Evolutionary conservation across 192 early-diverging fungal genomes (phyloP).

Genomic region (Coemansia sp.): DNA sequence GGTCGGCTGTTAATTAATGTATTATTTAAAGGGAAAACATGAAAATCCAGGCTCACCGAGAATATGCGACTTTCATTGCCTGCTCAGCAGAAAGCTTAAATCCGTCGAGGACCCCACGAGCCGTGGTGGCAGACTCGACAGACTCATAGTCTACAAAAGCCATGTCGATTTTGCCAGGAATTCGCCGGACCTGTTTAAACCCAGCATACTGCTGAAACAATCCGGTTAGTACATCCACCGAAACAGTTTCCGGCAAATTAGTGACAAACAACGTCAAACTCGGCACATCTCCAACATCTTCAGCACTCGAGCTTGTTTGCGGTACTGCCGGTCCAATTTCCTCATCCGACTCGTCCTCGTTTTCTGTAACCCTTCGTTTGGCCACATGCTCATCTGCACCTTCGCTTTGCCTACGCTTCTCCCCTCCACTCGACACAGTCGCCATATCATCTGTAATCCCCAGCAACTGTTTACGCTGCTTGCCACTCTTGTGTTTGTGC

Average conservation of each 20-base stretch:
- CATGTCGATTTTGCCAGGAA: conserved; percentile 35
- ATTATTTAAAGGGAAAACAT: not conserved
- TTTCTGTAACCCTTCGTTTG: conserved; percentile 11
- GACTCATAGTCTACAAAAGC: conserved; percentile 52
- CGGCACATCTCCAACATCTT: conserved; percentile 4
- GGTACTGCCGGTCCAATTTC: conserved; percentile 38
- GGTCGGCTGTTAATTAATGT: not conserved
- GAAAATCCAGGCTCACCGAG: conserved; percentile 16
- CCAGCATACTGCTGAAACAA: conserved; percentile 53
- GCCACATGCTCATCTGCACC: conserved; percentile 12
- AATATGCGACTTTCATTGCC: conserved; percentile 44
- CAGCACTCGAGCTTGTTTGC: not conserved
- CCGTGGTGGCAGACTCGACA: conserved; percentile 30
- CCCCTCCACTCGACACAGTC: conserved; percentile 9
- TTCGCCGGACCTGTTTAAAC: conserved; percentile 40
- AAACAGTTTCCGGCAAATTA: conserved; percentile 35
- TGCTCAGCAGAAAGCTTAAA: conserved; percentile 33
- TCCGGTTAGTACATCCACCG: conserved; percentile 31
- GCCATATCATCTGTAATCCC: conserved; percentile 11
- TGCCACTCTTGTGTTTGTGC: conserved; percentile 40
- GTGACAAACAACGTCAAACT: conserved; percentile 45
- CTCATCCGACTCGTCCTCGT: conserved; percentile 17
- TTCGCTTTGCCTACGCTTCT: conserved; percentile 23
- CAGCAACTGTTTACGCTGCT: conserved; percentile 32
- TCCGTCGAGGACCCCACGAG: conserved; percentile 43